Conservation (phyloP, 2,329 filamentous ascomycete species). For the Xenosphaeropsis pyriputrescens region DNA sequence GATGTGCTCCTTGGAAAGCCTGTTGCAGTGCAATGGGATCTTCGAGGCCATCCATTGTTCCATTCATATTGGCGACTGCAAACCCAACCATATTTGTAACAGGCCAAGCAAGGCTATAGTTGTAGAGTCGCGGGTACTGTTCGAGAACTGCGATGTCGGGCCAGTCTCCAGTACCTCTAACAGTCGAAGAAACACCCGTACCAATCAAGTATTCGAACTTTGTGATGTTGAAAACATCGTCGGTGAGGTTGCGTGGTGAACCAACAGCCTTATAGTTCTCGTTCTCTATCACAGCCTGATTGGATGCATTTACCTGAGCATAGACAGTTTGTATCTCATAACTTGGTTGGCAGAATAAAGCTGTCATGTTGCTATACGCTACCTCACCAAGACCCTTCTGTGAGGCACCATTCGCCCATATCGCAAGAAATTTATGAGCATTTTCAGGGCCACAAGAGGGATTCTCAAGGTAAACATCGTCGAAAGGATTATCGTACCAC, state of each 20-base stretch:
- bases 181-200: conserved; percentile 6
- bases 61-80: conserved; percentile 17
- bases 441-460: conserved; percentile 16
- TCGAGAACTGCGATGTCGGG: conserved; percentile 7
- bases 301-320: conserved; percentile 20
- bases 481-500: conserved; percentile 20
- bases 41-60: conserved; percentile 17
- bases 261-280: not conserved
- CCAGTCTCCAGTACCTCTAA: conserved; percentile 3
- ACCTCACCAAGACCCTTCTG: not conserved
- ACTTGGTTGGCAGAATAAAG: conserved; percentile 24
- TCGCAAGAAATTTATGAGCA: conserved; percentile 24
- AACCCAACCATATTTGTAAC: conserved; percentile 21
- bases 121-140: conserved; percentile 7
- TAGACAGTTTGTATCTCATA: conserved; percentile 31
- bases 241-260: conserved; percentile 4
- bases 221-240: conserved; percentile 20
- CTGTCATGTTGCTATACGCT: conserved; percentile 14
- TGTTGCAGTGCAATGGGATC: conserved; percentile 16
- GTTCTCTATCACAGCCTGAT: conserved; percentile 7
- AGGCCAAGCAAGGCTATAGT: conserved; percentile 12
- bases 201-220: conserved; percentile 21
- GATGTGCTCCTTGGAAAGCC: conserved; percentile 24
- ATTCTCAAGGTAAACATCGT: conserved; percentile 18
- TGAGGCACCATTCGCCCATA: conserved; percentile 11